Evolutionary conservation across 2,329 filamentous ascomycete species (phyloP), one percentile per base, ranked within the genome.

Genomic region (Fusarium protoensiforme): DNA sequence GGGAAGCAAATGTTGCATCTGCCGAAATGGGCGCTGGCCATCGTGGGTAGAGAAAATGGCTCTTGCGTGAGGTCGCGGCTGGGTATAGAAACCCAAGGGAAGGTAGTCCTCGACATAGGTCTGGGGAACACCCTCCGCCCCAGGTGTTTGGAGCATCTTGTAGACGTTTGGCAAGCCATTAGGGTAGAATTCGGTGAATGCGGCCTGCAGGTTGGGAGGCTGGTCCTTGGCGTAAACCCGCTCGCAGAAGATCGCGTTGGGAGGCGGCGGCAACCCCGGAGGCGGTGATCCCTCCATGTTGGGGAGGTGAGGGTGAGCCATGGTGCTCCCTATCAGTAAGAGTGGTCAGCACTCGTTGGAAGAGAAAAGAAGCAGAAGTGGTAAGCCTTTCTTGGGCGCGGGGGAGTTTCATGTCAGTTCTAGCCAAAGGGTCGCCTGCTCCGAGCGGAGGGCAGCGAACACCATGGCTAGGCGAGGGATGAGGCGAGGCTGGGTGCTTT

Each of bases 31-130:
- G 0, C 68, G 73, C 18, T 72, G 57, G 35, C 82, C 81, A 22
- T 78, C 65, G 1, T 57, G 46, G 13, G 84, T 86, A 5, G 85
- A 87, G 75, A 87, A 84, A 36, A 82, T 72, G 11, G 83, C 84
- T 11, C 51, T 73, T 7, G 81, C 79, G 5, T 78, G 66, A 2
- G 61, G 16, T 0, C 79, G 80, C 7, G 82, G 78, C 9, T 78
- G 78, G 9, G 70, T 81, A 73, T 85, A 86, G 72, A 84, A 85
- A 8, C 78, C 78, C 8, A 79, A 64, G 2, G 80, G 78, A 14
- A 85, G 79, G 48, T 81, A 71, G 64, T 82, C 78, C 64, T 85
- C 83, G 6, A 83, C 22, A 41, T 83, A 84, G 5, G 71, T 75
- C 29, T 80, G 71, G 2, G 75, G 68, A 6, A 78, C 75, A 13